Evolutionary conservation across 1,284 basidiomycete genomes (phyloP).

Genomic region (Cryptococcus deneoformans): DNA sequence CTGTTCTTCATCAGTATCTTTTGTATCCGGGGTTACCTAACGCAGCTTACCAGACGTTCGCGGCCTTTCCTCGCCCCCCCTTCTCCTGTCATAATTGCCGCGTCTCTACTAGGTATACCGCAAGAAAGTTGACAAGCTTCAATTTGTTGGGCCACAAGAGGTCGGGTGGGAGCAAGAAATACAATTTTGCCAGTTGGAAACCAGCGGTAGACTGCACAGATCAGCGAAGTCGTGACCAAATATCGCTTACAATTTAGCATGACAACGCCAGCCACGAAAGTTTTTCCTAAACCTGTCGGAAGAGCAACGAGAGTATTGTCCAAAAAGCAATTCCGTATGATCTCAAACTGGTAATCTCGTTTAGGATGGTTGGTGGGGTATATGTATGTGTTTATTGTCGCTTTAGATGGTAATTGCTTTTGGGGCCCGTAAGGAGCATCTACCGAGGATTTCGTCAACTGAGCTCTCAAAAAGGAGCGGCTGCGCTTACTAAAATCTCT

Average conservation of each 20-base stretch:
- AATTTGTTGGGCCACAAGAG: constrained; percentile 92
- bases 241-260: constrained; percentile 83
- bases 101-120: constrained; percentile 85
- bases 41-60: constrained; percentile 59
- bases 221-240: background rate
- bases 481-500: constrained; percentile 36
- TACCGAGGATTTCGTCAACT: background rate
- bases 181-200: constrained; percentile 91
- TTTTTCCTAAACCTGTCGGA: constrained; percentile 97
- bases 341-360: constrained; percentile 94
- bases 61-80: constrained; percentile 51
- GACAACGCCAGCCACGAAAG: constrained; percentile 94
- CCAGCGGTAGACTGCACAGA: constrained; percentile 74
- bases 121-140: constrained; percentile 90
- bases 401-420: constrained; percentile 74
- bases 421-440: constrained; percentile 53
- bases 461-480: background rate
- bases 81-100: constrained; percentile 82
- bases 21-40: background rate
- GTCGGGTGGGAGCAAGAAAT: constrained; percentile 94
- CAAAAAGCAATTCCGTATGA: constrained; percentile 79
- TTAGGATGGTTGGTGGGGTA: constrained; percentile 87
- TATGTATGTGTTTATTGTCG: constrained; percentile 83
- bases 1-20: constrained; percentile 15
- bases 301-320: constrained; percentile 94